phyloP scores from a whole-genome alignment of 179 eudicot genomes.

The Gypsophila paniculata region DNA sequence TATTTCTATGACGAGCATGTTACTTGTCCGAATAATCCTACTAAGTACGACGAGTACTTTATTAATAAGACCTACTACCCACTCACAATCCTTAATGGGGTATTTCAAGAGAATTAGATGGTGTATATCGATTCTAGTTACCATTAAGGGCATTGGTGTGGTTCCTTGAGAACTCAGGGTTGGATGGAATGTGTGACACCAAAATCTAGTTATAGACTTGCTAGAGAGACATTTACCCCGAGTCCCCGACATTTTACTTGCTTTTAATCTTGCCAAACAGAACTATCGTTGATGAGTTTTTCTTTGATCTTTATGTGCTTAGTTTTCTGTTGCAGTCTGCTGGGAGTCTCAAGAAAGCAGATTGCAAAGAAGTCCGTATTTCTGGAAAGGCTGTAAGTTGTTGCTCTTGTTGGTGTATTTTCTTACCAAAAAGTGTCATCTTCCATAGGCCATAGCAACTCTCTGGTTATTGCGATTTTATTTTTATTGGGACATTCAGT shows the following conservation, averaged over 20 bases:
- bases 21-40: no score
- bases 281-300: not conserved
- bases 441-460: not conserved
- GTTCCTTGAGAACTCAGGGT: not conserved
- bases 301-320: constrained; percentile 10
- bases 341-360: constrained; percentile 42
- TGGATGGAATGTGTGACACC: not conserved
- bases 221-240: not conserved
- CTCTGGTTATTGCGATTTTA: not conserved
- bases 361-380: constrained; percentile 61
- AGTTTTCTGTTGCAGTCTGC: constrained; percentile 45
- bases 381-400: constrained; percentile 66
- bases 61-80: no score
- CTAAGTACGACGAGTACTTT: no score
- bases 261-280: constrained; percentile 4
- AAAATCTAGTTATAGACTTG: no score
- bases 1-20: no score
- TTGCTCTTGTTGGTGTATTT: constrained; percentile 13
- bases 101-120: no score
- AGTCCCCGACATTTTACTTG: not conserved
- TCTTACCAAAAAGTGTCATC: not conserved
- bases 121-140: not conserved
- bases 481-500: not conserved
- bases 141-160: not conserved
- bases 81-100: no score